Conservation (phyloP, 2,329 filamentous ascomycete genomes). For the Ambrosiella beaveri region DNA sequence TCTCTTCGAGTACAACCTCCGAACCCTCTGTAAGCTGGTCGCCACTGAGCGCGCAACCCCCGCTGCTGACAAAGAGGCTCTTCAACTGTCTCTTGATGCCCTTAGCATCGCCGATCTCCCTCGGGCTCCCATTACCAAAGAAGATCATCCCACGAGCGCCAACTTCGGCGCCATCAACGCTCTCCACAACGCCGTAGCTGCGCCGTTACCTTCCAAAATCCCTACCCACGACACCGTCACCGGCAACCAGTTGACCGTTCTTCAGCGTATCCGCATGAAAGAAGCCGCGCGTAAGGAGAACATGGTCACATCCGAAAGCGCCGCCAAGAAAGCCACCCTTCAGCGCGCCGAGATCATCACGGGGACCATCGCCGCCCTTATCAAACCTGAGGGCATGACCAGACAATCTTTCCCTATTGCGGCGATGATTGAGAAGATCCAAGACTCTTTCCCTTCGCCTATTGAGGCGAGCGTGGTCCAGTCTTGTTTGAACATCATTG, state of each 20-base stretch:
- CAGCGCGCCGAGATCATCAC: constrained; percentile 52
- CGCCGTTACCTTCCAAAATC: constrained; percentile 17
- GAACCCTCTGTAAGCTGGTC: constrained; percentile 25
- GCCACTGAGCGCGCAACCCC: constrained; percentile 15
- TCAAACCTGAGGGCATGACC: constrained; percentile 30
- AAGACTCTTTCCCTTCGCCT: constrained; percentile 45
- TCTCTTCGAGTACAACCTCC: constrained; percentile 36
- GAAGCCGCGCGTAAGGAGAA: constrained; percentile 41
- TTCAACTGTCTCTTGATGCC: constrained; percentile 31
- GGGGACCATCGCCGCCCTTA: constrained; percentile 46
- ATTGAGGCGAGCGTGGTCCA: constrained; percentile 35
- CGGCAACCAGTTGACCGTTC: constrained; percentile 43
- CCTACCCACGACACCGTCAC: constrained; percentile 24
- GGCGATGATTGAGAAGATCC: constrained; percentile 44
- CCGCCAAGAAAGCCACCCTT: constrained; percentile 46
- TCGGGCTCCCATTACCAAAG: constrained; percentile 21
- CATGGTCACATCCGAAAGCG: constrained; percentile 35
- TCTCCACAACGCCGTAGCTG: constrained; percentile 16
- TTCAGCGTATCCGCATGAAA: constrained; percentile 62
- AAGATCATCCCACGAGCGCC: constrained; percentile 23
- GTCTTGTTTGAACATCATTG: constrained; percentile 33
- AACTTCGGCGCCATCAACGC: constrained; percentile 27
- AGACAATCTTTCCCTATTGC: constrained; percentile 49
- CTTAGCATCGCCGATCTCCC: constrained; percentile 34
- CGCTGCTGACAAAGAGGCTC: constrained; percentile 1